These are phyloP conservation scores for Paraleonurus japonicus DNA, from an alignment of 257 asterid species.

Conservation along the genomic window DNA sequence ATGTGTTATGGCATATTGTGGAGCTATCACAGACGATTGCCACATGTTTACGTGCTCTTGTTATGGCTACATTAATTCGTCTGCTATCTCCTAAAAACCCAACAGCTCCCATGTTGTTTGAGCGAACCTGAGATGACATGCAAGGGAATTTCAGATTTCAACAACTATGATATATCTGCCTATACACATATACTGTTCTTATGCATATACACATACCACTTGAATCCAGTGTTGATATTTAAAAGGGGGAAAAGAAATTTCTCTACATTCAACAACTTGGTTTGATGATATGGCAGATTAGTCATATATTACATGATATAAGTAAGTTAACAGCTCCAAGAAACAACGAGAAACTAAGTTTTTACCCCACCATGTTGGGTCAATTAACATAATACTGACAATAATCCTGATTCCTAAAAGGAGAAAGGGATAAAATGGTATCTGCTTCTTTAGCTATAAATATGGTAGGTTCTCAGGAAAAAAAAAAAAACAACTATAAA, in stretches of 20 bases:
- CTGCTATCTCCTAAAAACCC: constrained; percentile 96
- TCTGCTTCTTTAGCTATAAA: too few relatives aligned
- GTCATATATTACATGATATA: not conserved
- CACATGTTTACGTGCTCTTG: constrained; percentile 92
- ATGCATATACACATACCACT: not conserved
- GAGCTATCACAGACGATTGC: constrained; percentile 94
- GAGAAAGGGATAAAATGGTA: not conserved
- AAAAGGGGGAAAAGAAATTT: not conserved
- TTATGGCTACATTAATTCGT: constrained; percentile 91
- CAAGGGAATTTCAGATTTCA: not conserved
- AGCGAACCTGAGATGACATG: constrained; percentile 65
- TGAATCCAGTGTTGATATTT: not conserved
- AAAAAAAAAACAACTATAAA: too few relatives aligned
- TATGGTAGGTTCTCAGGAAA: too few relatives aligned
- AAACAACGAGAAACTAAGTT: not conserved
- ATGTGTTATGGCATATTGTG: constrained; percentile 93
- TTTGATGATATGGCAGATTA: not conserved
- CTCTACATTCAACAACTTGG: not conserved
- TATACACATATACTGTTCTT: not conserved
- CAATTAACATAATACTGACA: not conserved
- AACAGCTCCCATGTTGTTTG: constrained; percentile 95
- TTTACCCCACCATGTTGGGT: not conserved
- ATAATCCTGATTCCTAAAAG: not conserved
- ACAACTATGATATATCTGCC: not conserved
- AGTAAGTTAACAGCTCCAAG: not conserved